A percentile compares a stretch with the other conserved stretches of the same genome.
phyloP scores from a whole-genome alignment of 225 moss, liverwort and hornwort species.

The Thuidium tamariscinum region DNA sequence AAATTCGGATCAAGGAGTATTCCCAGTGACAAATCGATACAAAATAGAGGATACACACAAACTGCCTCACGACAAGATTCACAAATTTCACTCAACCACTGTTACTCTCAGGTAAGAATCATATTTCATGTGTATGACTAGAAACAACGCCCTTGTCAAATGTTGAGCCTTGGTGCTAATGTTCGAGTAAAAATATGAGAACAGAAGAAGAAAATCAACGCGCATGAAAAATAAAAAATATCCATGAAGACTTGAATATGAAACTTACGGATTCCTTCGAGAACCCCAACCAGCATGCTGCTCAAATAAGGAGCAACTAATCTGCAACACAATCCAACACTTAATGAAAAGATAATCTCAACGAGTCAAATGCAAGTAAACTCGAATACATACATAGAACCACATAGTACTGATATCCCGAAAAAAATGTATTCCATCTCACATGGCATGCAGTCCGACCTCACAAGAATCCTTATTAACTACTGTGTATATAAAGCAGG shows the following conservation, averaged over 20 bases:
- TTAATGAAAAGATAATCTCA: neutral
- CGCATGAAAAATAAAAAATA: neutral
- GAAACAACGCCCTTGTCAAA: neutral
- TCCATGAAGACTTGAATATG: neutral
- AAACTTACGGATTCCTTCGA: conserved; percentile 95
- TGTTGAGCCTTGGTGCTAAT: neutral
- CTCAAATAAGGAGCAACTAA: conserved; percentile 97
- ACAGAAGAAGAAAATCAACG: neutral
- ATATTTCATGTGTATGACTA: neutral
- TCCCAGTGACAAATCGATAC: neutral
- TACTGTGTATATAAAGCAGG: neutral
- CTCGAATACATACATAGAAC: neutral
- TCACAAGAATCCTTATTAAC: neutral
- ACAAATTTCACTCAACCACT: neutral
- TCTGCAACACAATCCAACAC: conserved; percentile 33
- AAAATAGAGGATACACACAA: neutral
- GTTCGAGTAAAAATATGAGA: neutral
- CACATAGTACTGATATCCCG: neutral
- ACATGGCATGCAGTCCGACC: neutral
- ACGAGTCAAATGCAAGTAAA: neutral
- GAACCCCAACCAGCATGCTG: conserved; percentile 99
- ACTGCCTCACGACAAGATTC: neutral
- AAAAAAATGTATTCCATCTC: neutral
- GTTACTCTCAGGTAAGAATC: neutral
- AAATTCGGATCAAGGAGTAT: neutral